phyloP scores from a whole-genome alignment of 129 eudicot genomes.

The Logfia minima region DNA sequence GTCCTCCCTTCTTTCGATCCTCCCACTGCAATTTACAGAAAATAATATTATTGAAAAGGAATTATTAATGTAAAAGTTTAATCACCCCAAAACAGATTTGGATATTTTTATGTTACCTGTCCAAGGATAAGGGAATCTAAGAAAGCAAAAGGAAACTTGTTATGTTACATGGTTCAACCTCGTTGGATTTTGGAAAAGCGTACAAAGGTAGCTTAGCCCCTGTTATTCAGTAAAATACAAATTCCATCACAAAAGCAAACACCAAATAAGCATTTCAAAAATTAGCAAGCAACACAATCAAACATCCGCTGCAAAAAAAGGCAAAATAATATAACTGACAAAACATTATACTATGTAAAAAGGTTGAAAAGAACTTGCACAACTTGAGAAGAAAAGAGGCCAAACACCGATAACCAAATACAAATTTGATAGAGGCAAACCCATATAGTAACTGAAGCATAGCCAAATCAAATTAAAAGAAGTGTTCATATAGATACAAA shows the following conservation, averaged over 20 bases:
- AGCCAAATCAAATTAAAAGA: too few species aligned
- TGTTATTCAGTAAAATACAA: slow-evolving; percentile 18
- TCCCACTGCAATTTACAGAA: slow-evolving; percentile 50
- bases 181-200: slow-evolving; percentile 60
- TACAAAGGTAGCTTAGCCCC: slow-evolving; percentile 88
- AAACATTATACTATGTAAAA: too few species aligned
- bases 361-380: too few species aligned
- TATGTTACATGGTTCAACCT: slow-evolving; percentile 31
- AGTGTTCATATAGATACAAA: too few species aligned
- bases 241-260: not conserved
- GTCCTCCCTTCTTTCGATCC: slow-evolving; percentile 58
- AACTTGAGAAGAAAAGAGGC: too few species aligned
- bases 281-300: too few species aligned
- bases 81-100: not conserved
- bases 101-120: slow-evolving; percentile 43
- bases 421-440: too few species aligned
- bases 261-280: too few species aligned
- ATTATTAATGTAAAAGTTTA: not conserved
- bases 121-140: slow-evolving; percentile 82
- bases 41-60: not conserved
- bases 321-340: too few species aligned
- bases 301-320: too few species aligned
- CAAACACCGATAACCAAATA: too few species aligned
- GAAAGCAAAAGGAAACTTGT: slow-evolving; percentile 52
- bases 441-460: too few species aligned